Evolutionary conservation across 2,329 filamentous ascomycete genomes (phyloP).

Genomic region (Fusarium nodosum): DNA sequence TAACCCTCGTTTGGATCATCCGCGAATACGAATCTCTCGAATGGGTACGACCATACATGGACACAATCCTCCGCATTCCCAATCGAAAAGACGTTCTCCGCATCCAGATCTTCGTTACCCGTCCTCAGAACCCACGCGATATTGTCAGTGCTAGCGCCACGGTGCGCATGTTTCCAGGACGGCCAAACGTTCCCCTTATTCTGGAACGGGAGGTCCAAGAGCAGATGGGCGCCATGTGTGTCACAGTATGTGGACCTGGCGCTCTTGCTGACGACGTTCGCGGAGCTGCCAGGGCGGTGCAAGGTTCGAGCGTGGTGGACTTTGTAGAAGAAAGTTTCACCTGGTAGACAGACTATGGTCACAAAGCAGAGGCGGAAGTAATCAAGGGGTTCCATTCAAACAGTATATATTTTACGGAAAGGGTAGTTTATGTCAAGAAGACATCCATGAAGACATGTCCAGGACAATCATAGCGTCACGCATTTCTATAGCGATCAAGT

Average conservation of each 20-base stretch:
- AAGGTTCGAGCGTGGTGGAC: constrained; percentile 75
- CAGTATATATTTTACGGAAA: constrained; percentile 49
- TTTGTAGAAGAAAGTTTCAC: constrained; percentile 85
- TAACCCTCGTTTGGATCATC: constrained; percentile 93
- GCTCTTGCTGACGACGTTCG: constrained; percentile 82
- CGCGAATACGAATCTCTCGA: constrained; percentile 90
- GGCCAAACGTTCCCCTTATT: constrained; percentile 85
- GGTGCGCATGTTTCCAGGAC: constrained; percentile 92
- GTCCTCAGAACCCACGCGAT: constrained; percentile 85
- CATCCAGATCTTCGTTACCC: constrained; percentile 91
- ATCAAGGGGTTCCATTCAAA: constrained; percentile 44
- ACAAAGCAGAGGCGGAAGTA: constrained; percentile 12
- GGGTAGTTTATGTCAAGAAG: constrained; percentile 41
- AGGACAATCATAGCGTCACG: constrained; percentile 32
- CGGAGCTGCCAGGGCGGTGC: constrained; percentile 72
- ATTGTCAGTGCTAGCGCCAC: constrained; percentile 81
- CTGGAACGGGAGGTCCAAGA: constrained; percentile 84
- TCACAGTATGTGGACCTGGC: constrained; percentile 84
- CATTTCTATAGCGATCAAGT: constrained; percentile 40
- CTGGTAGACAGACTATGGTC: constrained; percentile 59
- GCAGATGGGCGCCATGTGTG: constrained; percentile 89
- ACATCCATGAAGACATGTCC: constrained; percentile 20
- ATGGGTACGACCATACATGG: constrained; percentile 92
- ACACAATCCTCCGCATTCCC: constrained; percentile 80
- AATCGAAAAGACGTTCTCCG: constrained; percentile 84